These are phyloP conservation scores for Fusarium guadeloupense DNA, from an alignment of 2,329 filamentous ascomycete genomes.

Conservation along the genomic window DNA sequence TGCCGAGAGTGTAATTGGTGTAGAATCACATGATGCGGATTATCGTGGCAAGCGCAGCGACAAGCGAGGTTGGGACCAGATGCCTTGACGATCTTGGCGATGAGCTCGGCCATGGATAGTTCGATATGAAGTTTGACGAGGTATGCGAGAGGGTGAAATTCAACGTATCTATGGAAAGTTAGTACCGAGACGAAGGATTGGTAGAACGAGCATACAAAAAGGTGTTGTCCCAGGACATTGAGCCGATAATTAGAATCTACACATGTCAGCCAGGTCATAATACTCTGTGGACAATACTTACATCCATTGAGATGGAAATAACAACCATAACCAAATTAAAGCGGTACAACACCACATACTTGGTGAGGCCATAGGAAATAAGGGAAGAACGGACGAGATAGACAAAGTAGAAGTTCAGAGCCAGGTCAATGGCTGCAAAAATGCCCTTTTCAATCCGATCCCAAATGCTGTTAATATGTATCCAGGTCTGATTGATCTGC, in stretches of 20 bases:
- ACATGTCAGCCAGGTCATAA: neutral
- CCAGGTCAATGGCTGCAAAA: conserved; percentile 56
- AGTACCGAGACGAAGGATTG: neutral
- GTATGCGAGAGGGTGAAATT: conserved; percentile 42
- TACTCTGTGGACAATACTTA: conserved; percentile 10
- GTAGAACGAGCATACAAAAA: conserved; percentile 30
- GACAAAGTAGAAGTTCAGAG: conserved; percentile 59
- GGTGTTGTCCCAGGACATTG: conserved; percentile 37
- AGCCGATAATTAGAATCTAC: conserved; percentile 38
- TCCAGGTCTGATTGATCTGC: conserved; percentile 50
- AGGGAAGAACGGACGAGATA: conserved; percentile 55
- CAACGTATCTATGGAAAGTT: conserved; percentile 31
- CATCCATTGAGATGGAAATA: conserved; percentile 45
- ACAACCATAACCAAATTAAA: conserved; percentile 47
- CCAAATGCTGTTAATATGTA: conserved; percentile 58
- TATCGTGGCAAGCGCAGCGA: conserved; percentile 36
- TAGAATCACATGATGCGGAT: conserved; percentile 15
- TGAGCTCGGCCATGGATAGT: conserved; percentile 41
- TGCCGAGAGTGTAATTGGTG: conserved; percentile 14
- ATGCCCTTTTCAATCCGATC: conserved; percentile 60
- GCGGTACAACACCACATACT: conserved; percentile 57
- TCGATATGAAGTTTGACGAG: conserved; percentile 44
- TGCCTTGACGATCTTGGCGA: conserved; percentile 42
- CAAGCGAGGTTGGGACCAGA: conserved; percentile 30
- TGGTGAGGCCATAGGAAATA: conserved; percentile 57